These are phyloP conservation scores for Dryas octopetala DNA, from an alignment of 306 rosid species.

Conservation along the genomic window DNA sequence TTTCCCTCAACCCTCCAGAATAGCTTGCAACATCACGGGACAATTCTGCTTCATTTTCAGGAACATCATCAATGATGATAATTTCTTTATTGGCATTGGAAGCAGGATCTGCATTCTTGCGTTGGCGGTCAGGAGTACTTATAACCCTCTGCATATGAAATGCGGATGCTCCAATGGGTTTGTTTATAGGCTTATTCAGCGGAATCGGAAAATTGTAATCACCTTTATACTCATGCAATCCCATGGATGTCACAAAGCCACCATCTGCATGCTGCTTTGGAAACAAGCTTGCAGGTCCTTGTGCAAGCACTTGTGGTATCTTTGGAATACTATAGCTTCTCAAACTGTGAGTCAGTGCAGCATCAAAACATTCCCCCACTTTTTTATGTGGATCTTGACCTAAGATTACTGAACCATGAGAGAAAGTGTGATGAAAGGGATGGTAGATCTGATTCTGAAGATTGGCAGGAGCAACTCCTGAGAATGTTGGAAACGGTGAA, in stretches of 20 bases:
- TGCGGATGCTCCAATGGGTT: constrained; percentile 24
- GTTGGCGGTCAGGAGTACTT: constrained; percentile 23
- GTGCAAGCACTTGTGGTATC: constrained; percentile 15
- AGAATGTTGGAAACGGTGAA: constrained; percentile 33
- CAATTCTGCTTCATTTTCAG: constrained; percentile 35
- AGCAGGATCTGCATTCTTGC: constrained; percentile 29
- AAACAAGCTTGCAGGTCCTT: constrained; percentile 27
- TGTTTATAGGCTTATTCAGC: constrained; percentile 17
- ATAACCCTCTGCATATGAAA: constrained; percentile 14
- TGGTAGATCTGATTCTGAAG: constrained; percentile 28
- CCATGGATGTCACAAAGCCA: constrained; percentile 23
- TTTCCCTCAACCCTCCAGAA: constrained; percentile 32
- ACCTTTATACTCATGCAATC: constrained; percentile 27
- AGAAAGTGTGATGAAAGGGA: constrained; percentile 28
- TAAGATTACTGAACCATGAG: constrained; percentile 28
- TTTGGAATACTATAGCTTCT: constrained; percentile 19
- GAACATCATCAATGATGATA: constrained; percentile 36
- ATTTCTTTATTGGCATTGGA: constrained; percentile 31
- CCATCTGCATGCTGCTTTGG: constrained; percentile 31
- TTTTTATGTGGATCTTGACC: constrained; percentile 30
- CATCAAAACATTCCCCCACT: constrained; percentile 29
- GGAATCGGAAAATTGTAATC: constrained; percentile 25
- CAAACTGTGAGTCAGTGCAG: constrained; percentile 18
- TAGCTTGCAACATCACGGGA: constrained; percentile 24
- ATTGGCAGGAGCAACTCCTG: constrained; percentile 27